These are phyloP conservation scores for Alternaria rosae DNA, from an alignment of 2,329 filamentous ascomycete species.

Conservation along the genomic window DNA sequence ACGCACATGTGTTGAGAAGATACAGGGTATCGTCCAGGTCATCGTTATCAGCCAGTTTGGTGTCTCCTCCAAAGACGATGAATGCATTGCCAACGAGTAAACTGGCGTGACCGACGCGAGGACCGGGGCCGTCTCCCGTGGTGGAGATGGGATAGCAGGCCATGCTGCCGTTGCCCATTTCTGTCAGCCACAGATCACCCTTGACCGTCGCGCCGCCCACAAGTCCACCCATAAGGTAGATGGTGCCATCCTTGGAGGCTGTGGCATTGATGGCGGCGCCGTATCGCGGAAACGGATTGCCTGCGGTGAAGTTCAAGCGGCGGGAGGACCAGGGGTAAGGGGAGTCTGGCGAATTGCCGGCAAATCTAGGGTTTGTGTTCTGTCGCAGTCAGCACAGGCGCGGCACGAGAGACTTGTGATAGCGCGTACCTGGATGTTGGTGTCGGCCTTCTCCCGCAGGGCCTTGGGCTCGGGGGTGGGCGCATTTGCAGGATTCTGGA, in stretches of 20 bases:
- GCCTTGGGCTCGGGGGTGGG: slow-evolving; percentile 70
- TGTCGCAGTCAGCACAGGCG: slow-evolving; percentile 28
- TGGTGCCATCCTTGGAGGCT: slow-evolving; percentile 94
- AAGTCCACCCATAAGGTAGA: slow-evolving; percentile 96
- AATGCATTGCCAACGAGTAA: slow-evolving; percentile 97
- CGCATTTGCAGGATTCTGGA: slow-evolving; percentile 63
- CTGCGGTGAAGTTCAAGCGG: slow-evolving; percentile 82
- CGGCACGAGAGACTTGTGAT: not conserved
- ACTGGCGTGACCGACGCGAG: slow-evolving; percentile 92
- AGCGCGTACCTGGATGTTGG: slow-evolving; percentile 61
- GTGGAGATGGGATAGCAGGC: slow-evolving; percentile 91
- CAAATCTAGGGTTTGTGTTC: slow-evolving; percentile 35
- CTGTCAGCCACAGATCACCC: slow-evolving; percentile 97
- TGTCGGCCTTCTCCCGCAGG: slow-evolving; percentile 63
- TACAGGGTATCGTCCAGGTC: slow-evolving; percentile 94
- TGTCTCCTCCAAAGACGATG: slow-evolving; percentile 98
- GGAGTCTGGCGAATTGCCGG: slow-evolving; percentile 69
- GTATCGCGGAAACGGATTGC: slow-evolving; percentile 94
- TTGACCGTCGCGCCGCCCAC: slow-evolving; percentile 96
- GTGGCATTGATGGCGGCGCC: slow-evolving; percentile 93
- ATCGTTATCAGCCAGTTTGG: slow-evolving; percentile 93
- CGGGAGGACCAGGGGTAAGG: slow-evolving; percentile 97
- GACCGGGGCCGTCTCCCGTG: slow-evolving; percentile 91
- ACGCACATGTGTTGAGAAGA: slow-evolving; percentile 93
- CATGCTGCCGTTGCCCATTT: slow-evolving; percentile 81